These are phyloP conservation scores for Picea abies DNA, from an alignment of 83 land plant genomes.

Conservation along the genomic window DNA sequence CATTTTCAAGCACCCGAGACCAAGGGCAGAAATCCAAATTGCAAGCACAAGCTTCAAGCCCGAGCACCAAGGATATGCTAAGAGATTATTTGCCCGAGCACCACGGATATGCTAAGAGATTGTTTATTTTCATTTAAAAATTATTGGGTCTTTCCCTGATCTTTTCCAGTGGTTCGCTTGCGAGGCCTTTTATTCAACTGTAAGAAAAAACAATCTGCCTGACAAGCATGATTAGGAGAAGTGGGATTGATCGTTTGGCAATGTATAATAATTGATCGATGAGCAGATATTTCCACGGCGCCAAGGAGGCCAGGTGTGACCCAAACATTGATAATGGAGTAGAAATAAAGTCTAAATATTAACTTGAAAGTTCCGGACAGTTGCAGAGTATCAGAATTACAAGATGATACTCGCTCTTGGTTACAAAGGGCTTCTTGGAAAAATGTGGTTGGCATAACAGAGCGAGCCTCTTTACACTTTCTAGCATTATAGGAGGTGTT, in stretches of 20 bases:
- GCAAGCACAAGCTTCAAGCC: too few relatives aligned
- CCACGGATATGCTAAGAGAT: too few relatives aligned
- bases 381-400: background rate
- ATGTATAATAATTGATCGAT: too few relatives aligned
- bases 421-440: conserved; percentile 48
- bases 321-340: background rate
- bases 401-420: conserved; percentile 21
- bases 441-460: conserved; percentile 26
- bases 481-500: conserved; percentile 15
- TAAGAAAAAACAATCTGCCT: conserved; percentile 49
- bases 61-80: too few relatives aligned
- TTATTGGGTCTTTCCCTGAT: conserved; percentile 24
- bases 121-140: too few relatives aligned
- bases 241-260: too few relatives aligned
- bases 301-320: background rate
- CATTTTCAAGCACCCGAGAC: too few relatives aligned
- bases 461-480: conserved; percentile 21
- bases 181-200: conserved; percentile 93
- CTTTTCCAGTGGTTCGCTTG: conserved; percentile 83
- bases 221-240: too few relatives aligned
- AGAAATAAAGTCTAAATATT: background rate
- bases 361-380: background rate
- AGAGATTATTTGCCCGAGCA: too few relatives aligned
- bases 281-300: too few relatives aligned
- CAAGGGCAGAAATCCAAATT: too few relatives aligned